Conservation (phyloP, 163 green algal species). For the Chlamydomonas reinhardtii region DNA sequence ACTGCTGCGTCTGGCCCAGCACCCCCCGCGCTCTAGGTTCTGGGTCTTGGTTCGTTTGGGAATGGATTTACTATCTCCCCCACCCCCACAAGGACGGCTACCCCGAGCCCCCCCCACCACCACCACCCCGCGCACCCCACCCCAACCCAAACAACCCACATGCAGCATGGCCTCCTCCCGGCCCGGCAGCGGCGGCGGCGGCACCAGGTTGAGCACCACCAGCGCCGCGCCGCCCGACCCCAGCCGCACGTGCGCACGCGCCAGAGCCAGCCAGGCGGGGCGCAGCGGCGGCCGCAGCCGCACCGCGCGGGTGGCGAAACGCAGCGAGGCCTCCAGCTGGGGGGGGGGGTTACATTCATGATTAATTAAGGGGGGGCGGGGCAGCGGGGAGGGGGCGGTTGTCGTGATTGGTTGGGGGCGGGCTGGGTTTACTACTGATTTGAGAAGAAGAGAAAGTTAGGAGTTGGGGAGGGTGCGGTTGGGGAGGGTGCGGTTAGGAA, state of each 20-base stretch:
- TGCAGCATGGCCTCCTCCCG: constrained; percentile 41
- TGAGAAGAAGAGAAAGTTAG: too few species aligned
- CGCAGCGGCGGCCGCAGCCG: constrained; percentile 45
- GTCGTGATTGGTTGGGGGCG: too few species aligned
- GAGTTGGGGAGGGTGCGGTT: too few species aligned
- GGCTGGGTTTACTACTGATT: too few species aligned
- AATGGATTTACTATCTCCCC: too few species aligned
- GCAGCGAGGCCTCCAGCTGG: constrained; percentile 33
- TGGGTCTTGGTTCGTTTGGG: too few species aligned
- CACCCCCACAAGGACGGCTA: background rate
- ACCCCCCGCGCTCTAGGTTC: too few species aligned
- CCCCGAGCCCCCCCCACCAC: background rate
- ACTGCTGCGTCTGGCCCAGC: too few species aligned
- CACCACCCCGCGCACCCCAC: background rate
- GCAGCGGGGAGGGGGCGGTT: too few species aligned
- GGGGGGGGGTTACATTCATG: too few species aligned
- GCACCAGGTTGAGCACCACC: constrained; percentile 68
- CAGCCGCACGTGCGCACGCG: constrained; percentile 57
- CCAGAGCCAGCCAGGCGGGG: constrained; percentile 68
- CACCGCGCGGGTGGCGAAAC: constrained; percentile 40
- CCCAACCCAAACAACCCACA: background rate
- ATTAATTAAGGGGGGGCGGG: too few species aligned
- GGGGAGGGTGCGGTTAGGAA: too few species aligned
- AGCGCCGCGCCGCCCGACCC: constrained; percentile 31
- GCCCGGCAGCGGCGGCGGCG: constrained; percentile 53